Evolutionary conservation across 2,329 filamentous ascomycete genomes (phyloP).

Genomic region (Paradendryphiella salina): DNA sequence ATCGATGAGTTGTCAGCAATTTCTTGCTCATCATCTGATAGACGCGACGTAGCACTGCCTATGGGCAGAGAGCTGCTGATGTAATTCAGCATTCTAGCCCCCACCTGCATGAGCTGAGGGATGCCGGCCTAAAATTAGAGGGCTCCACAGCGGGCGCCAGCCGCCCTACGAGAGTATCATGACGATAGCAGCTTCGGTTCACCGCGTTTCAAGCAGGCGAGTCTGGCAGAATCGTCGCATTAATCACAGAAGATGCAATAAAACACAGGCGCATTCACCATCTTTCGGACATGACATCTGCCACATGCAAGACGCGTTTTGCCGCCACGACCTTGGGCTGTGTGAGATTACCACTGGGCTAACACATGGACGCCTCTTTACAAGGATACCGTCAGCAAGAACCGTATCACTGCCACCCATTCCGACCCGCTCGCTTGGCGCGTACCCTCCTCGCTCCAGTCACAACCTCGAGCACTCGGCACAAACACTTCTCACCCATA

Average conservation of each 20-base stretch:
- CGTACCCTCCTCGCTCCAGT: not conserved
- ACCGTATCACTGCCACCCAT: constrained; percentile 2
- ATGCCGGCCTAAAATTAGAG: constrained; percentile 20
- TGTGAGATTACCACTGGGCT: constrained; percentile 14
- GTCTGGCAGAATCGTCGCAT: not conserved
- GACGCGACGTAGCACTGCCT: not conserved
- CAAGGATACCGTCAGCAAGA: constrained; percentile 16
- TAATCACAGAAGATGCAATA: not conserved
- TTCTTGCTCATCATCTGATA: not conserved
- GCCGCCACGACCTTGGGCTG: constrained; percentile 14
- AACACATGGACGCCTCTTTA: constrained; percentile 11
- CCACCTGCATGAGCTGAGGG: constrained; percentile 18
- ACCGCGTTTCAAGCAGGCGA: not conserved
- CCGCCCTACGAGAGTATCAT: constrained; percentile 1
- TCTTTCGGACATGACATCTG: constrained; percentile 28
- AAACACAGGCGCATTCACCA: not conserved
- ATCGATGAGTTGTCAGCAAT: not conserved
- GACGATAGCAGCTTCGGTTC: not conserved
- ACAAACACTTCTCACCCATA: not conserved
- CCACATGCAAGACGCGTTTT: constrained; percentile 36
- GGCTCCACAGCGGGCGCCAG: constrained; percentile 13
- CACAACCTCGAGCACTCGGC: constrained; percentile 4
- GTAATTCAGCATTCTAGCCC: constrained; percentile 4
- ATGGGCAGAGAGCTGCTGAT: not conserved
- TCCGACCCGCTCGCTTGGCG: not conserved